Percentiles rank a stretch among this genome's conserved stretches.
Conservation (phyloP, 1,284 basidiomycete genomes). For the Melampsora americana region DNA sequence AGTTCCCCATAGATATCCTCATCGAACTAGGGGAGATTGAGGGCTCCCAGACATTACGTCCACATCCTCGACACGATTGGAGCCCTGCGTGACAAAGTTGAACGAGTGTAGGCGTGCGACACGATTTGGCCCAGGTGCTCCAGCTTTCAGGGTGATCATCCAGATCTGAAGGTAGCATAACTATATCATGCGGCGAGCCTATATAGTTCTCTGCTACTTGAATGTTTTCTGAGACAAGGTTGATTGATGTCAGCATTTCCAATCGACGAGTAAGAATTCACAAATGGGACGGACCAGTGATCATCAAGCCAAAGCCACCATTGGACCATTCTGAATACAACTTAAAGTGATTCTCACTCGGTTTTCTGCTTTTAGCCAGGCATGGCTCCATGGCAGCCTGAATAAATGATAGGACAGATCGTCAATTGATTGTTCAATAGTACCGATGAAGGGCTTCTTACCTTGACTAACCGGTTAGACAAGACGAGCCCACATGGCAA, state of each 20-base stretch:
- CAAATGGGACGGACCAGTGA: constrained; percentile 13
- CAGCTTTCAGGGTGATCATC: constrained; percentile 8
- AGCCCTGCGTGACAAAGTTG: constrained; percentile 26
- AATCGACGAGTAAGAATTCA: neutral
- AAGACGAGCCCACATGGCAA: constrained; percentile 18
- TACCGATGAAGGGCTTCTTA: neutral
- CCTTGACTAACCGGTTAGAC: constrained; percentile 27
- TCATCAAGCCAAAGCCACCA: constrained; percentile 17
- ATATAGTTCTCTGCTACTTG: constrained; percentile 17
- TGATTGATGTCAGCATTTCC: neutral
- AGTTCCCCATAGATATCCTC: constrained; percentile 14
- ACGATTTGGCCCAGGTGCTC: constrained; percentile 14
- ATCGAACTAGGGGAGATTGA: constrained; percentile 5
- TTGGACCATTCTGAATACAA: constrained; percentile 22
- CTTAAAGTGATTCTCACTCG: constrained; percentile 10
- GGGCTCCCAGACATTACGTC: constrained; percentile 8
- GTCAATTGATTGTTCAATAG: neutral
- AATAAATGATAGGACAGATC: neutral
- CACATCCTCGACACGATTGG: constrained; percentile 21
- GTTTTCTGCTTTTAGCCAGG: constrained; percentile 15
- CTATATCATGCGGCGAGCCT: constrained; percentile 17
- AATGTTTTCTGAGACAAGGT: constrained; percentile 13
- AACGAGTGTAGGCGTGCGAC: constrained; percentile 1
- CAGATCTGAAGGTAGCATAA: neutral
- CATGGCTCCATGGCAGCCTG: constrained; percentile 24